Base-by-base conservation (phyloP, 352 stramenopile genomes). In the Phytophthora palmivora region DNA sequence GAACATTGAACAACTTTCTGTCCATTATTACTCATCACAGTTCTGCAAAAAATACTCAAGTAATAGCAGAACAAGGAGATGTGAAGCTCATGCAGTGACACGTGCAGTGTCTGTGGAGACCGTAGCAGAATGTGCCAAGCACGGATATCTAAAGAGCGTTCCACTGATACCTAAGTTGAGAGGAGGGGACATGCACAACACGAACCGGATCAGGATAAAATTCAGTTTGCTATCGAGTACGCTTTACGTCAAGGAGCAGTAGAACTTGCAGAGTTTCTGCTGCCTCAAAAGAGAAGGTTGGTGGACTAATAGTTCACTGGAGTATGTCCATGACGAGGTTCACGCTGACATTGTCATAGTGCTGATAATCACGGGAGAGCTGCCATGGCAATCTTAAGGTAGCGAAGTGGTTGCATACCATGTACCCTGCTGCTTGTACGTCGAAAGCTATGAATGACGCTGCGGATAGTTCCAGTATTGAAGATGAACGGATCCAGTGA, bases 251-350 rank as follows among this genome's bases (percentile, higher is more conserved):
- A n/a, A 43, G 39, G 32, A 15, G 51, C 46, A 4, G 10, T 50
- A 14, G 41, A 60, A 18, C 21, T 58, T 21, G 50, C 50, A 9
- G 8, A 42, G 28, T 58, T 43, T 33, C 49, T 58, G 15, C 32
- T 58, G 26, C 50, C 50, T 22, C 11, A n/a, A 43, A 30, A 21
- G 26, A 58, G 37, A 33, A 18, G 16, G 22, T 19, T 43, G 37
- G 37, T n/a, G n/a, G n/a, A n/a, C n/a, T n/a, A n/a, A n/a, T n/a
- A n/a, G n/a, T n/a, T n/a, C n/a, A n/a, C n/a, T 9, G 16, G 37
- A 43, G 6, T 43, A 43, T 43, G 16, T 8, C 4, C 18, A 6
- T 44, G 38, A 44, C 8, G 38, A 44, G 14, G 11, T 44, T 18
- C 38, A 44, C 16, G 16, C 16, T 24, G 16, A 44, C 6, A 18